Base-by-base conservation (phyloP, 2,329 filamentous ascomycete species). In the Proliferodiscus dingleyae region DNA sequence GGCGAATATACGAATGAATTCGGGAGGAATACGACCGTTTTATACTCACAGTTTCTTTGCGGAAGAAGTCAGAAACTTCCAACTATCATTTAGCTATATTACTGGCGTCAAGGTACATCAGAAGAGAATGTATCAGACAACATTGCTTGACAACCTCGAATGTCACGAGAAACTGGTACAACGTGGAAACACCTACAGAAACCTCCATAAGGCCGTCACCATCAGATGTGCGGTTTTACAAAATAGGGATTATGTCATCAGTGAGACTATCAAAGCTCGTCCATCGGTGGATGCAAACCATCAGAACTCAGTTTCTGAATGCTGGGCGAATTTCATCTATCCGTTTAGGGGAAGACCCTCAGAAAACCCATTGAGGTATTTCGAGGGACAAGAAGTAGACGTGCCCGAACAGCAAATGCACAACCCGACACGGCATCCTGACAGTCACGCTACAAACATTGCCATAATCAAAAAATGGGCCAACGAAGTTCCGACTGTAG, bases 41-140 rank as follows among this genome's bases (percentile, higher is more conserved):
- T 10, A 16, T 7, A 15, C 37, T 5, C 59, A 63, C 40, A 19
- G 51, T 3, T 59, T 61, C 23, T 61, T 61, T 37, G 52, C 41
- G 3, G 61, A 62, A 37, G 49, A 44, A 1, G 16, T 43, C 4
- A 50, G 45, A 5, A 50, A 59, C 8, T 48, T 51, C 28, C 37
- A 51, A 11, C 37, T 57, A 21, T 38, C 50, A 8, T 33, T 61
- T 10, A 55, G 47, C n/a, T 39, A 36, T 13, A 41, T 58, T 9
- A 37, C 19, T 8, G 45, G 50, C 34, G 41, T 61, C n/a, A 54
- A 53, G 39, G 53, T 45, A 3, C 9, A 18, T 11, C 30, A 26
- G 13, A 37, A 49, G 23, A 44, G 41, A 10, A 49, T 52, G 13
- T 52, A 58, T 28, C 48, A 59, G 34, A 61, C 52, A 15, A 64